phyloP scores from a whole-genome alignment of 306 rosid species.

The Ceratonia siliqua region DNA sequence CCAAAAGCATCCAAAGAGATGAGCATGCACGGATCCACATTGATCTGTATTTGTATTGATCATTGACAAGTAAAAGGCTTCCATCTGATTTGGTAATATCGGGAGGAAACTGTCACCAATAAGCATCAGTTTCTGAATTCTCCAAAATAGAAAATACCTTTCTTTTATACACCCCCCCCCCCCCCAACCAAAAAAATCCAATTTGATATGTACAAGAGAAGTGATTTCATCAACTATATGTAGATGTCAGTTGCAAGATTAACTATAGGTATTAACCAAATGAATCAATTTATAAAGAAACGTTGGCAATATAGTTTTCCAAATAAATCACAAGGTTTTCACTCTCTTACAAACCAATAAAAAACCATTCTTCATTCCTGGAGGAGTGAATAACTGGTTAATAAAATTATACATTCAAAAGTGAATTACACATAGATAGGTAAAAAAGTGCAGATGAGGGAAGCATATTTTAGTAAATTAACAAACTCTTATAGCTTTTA shows the following conservation, averaged over 20 bases:
- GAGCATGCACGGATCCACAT: slow-evolving; percentile 89
- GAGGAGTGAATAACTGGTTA: background rate
- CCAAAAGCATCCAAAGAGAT: slow-evolving; percentile 89
- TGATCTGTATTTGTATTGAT: slow-evolving; percentile 71
- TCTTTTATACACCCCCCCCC: background rate
- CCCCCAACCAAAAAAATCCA: too few relatives aligned
- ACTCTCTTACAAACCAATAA: too few relatives aligned
- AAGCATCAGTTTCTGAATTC: slow-evolving; percentile 23
- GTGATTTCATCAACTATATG: slow-evolving; percentile 11
- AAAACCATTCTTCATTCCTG: background rate
- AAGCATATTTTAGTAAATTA: background rate
- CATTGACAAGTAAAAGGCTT: slow-evolving; percentile 65
- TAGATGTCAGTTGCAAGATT: background rate
- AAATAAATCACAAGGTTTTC: background rate
- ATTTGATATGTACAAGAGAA: background rate
- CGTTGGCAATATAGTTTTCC: background rate
- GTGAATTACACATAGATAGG: background rate
- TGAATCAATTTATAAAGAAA: background rate
- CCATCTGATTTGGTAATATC: slow-evolving; percentile 73
- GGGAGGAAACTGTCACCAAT: slow-evolving; percentile 49
- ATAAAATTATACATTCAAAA: background rate
- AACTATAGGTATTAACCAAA: background rate
- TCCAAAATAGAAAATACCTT: background rate
- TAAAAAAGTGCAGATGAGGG: background rate
- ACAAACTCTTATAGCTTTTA: background rate